Base-by-base conservation (phyloP, 345 rosid species). In the Camelina hispida region DNA sequence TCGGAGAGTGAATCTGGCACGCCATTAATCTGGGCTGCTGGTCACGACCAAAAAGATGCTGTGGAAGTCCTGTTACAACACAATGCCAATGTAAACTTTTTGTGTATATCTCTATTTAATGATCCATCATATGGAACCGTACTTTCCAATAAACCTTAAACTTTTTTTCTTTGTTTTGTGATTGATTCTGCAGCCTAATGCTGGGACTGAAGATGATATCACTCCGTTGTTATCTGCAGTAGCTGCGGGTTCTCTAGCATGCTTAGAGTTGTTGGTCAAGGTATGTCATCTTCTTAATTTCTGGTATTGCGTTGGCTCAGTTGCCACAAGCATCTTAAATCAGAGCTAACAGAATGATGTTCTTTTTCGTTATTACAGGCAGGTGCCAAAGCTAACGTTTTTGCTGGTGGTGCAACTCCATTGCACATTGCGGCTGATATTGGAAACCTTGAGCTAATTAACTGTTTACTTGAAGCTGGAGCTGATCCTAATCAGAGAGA, bases 21-120 rank as follows among this genome's bases (percentile, higher is more conserved):
- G 22, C 97, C 98, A 34, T 78, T 93, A 62, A 73, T 93, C 42
- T 93, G 97, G 97, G 97, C 97, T 76, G 97, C 97, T 73, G 97
- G 96, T 35, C 97, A 94, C 66, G 89, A 77, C 42, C 93, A 94
- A 65, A 84, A 63, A 20, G 95, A 91, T 37, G 89, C 93, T 40
- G 83, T 90, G 74, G 81, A 87, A 84, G 83, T 91, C 76, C 82
- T 94, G 66, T 82, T 91, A 71, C 87, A 88, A 66, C 86, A 91
- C 81, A 82, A 84, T 57, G 97, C 97, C 35, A 77, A 90, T 80
- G 98, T 91, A 86, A 82, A 62, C 25, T 22, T 30, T 30, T 47
- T 53, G 42, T 54, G 15, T 53, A 48, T 63, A 5, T 34, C 43
- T 50, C 46, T 6, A 23, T 2, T 52, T 52, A 25, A 28, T 42